These are phyloP conservation scores for Podaxis mareebaensis DNA, from an alignment of 768 basidiomycete genomes.

Conservation along the genomic window DNA sequence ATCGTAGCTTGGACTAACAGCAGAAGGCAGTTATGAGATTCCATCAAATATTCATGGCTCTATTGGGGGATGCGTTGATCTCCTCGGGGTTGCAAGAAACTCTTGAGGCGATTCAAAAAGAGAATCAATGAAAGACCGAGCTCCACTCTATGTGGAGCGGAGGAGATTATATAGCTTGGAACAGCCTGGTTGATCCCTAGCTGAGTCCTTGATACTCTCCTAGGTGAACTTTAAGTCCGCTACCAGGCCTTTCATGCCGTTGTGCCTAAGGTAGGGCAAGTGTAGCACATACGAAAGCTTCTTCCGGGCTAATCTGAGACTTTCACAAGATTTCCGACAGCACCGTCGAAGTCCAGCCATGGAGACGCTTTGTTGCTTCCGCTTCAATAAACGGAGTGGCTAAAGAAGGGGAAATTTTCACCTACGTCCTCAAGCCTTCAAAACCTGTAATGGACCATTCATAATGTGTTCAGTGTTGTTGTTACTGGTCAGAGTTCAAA, in stretches of 20 bases:
- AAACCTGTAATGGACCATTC: conserved; percentile 39
- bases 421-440: conserved; percentile 29
- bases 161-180: conserved; percentile 34
- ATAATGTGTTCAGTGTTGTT: conserved; percentile 44
- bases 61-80: conserved; percentile 32
- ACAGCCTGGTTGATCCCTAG: too few species aligned
- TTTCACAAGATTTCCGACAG: conserved; percentile 35
- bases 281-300: conserved; percentile 50
- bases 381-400: conserved; percentile 30
- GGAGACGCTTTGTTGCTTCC: conserved; percentile 39
- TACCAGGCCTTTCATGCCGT: conserved; percentile 59
- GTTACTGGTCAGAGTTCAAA: conserved; percentile 24
- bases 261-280: not conserved
- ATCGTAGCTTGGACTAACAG: conserved; percentile 28
- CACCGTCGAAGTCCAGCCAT: conserved; percentile 39
- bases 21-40: conserved; percentile 29
- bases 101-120: too few species aligned
- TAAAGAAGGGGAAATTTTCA: conserved; percentile 49
- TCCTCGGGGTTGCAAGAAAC: conserved; percentile 15
- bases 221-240: conserved; percentile 41
- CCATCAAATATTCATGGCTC: conserved; percentile 33
- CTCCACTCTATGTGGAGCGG: too few species aligned
- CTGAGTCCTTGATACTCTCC: not conserved
- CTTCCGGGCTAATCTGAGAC: conserved; percentile 44
- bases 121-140: too few species aligned